These are phyloP conservation scores for Nitzschia inconspicua DNA, from an alignment of 108 stramenopile species.

Conservation along the genomic window DNA sequence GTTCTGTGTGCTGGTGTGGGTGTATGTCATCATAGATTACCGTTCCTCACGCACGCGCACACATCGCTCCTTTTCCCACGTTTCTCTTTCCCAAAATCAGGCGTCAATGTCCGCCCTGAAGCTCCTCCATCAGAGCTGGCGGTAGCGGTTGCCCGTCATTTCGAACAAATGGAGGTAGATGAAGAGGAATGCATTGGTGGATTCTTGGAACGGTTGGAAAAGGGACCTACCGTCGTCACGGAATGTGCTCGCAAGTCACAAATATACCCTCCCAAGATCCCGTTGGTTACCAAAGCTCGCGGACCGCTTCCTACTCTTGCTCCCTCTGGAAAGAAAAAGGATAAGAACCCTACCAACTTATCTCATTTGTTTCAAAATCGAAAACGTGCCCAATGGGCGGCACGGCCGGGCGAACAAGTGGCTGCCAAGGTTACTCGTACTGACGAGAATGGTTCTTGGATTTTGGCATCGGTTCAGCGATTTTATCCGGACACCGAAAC, in stretches of 20 bases:
- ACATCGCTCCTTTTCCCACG: not conserved
- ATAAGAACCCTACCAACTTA: no score
- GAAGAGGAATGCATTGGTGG: constrained; percentile 86
- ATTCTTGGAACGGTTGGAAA: constrained; percentile 67
- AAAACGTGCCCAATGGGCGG: constrained; percentile 73
- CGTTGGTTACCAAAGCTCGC: no score
- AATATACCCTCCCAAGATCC: constrained; percentile 7
- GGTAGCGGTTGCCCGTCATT: constrained; percentile 86
- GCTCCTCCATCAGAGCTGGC: constrained; percentile 84
- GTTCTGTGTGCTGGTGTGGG: no score
- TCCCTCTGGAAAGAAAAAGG: no score
- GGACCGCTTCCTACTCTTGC: no score
- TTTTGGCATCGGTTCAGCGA: constrained; percentile 85
- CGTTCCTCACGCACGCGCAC: no score
- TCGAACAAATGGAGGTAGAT: constrained; percentile 77
- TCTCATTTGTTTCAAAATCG: no score
- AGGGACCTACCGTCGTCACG: constrained; percentile 45
- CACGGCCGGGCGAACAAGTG: constrained; percentile 87
- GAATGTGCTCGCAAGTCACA: constrained; percentile 72
- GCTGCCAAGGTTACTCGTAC: constrained; percentile 93
- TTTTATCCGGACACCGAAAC: constrained; percentile 88
- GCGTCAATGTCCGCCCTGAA: constrained; percentile 63
- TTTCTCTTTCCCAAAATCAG: constrained; percentile 6
- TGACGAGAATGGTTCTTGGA: constrained; percentile 96
- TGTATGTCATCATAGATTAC: no score